These are phyloP conservation scores for Athelia sp. DNA, from an alignment of 1,284 basidiomycete genomes.

Conservation along the genomic window DNA sequence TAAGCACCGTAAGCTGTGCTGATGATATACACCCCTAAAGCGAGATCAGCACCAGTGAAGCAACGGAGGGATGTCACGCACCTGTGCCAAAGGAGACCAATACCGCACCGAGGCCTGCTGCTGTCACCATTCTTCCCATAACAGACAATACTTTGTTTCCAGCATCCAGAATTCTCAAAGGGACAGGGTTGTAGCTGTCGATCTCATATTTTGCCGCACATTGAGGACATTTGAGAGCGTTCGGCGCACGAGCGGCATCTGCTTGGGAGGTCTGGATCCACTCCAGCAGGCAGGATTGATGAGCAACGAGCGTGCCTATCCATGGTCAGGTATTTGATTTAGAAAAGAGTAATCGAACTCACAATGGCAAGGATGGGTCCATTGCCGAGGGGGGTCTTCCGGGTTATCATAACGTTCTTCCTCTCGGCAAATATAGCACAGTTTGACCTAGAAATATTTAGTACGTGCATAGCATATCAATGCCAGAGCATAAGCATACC, in stretches of 20 bases:
- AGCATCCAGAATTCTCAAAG: constrained; percentile 44
- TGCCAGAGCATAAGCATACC: constrained; percentile 21
- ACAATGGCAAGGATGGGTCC: constrained; percentile 74
- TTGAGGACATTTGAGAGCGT: constrained; percentile 76
- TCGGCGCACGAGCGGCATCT: constrained; percentile 42
- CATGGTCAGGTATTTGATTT: background rate
- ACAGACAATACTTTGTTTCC: constrained; percentile 44
- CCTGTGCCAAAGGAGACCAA: constrained; percentile 37
- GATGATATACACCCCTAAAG: constrained; percentile 56
- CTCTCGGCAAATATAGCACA: constrained; percentile 75
- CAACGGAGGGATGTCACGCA: constrained; percentile 15
- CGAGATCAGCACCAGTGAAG: constrained; percentile 7
- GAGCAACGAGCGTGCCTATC: constrained; percentile 63
- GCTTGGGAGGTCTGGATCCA: constrained; percentile 71
- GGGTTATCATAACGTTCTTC: constrained; percentile 55
- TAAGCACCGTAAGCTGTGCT: constrained; percentile 67
- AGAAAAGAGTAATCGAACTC: background rate
- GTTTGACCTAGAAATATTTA: constrained; percentile 50
- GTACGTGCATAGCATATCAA: background rate
- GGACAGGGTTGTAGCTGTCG: constrained; percentile 51
- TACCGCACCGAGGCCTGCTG: constrained; percentile 39
- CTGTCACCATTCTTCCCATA: constrained; percentile 44
- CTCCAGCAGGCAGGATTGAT: constrained; percentile 69
- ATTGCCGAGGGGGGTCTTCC: constrained; percentile 42
- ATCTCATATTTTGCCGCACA: constrained; percentile 64